Evolutionary conservation across 768 basidiomycete species (phyloP).

Genomic region (Naganishia randhawae): DNA sequence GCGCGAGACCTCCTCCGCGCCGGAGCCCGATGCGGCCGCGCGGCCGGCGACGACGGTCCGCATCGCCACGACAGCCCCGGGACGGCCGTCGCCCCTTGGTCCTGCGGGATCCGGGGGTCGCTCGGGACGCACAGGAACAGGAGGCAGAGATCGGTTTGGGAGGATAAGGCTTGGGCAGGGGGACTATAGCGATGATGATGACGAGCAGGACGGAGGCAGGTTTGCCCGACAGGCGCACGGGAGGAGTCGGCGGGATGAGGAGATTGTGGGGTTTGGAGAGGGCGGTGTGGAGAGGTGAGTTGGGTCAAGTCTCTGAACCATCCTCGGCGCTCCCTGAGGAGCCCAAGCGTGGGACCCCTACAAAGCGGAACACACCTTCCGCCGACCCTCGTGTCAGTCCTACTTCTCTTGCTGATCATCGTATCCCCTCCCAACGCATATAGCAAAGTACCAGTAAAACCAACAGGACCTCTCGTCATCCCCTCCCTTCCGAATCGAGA

Average conservation of each 20-base stretch:
- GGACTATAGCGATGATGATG: slow-evolving; percentile 52
- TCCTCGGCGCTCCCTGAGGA: no score
- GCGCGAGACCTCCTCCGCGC: slow-evolving; percentile 51
- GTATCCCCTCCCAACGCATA: slow-evolving; percentile 46
- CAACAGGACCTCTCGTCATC: slow-evolving; percentile 71
- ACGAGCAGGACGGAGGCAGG: slow-evolving; percentile 48
- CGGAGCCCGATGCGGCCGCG: background rate
- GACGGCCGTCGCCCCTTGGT: slow-evolving; percentile 46
- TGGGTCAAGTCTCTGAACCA: no score
- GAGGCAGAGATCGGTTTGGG: slow-evolving; percentile 38
- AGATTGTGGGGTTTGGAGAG: slow-evolving; percentile 68
- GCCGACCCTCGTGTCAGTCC: no score
- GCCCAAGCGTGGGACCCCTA: no score
- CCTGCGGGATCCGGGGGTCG: slow-evolving; percentile 21
- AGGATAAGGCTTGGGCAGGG: slow-evolving; percentile 30
- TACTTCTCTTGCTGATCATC: slow-evolving; percentile 22
- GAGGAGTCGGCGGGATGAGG: slow-evolving; percentile 57
- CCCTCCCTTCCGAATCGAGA: slow-evolving; percentile 81
- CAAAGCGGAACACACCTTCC: no score
- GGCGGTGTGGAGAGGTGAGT: slow-evolving; percentile 85
- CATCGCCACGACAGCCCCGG: slow-evolving; percentile 31
- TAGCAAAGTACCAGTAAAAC: slow-evolving; percentile 55
- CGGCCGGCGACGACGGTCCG: slow-evolving; percentile 21
- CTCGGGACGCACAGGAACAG: slow-evolving; percentile 51
- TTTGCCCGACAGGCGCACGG: background rate